A percentile compares a stretch with the other conserved stretches of the same genome.
Evolutionary conservation across 2,329 filamentous ascomycete genomes (phyloP).

Genomic region (Paradendryphiella salina): DNA sequence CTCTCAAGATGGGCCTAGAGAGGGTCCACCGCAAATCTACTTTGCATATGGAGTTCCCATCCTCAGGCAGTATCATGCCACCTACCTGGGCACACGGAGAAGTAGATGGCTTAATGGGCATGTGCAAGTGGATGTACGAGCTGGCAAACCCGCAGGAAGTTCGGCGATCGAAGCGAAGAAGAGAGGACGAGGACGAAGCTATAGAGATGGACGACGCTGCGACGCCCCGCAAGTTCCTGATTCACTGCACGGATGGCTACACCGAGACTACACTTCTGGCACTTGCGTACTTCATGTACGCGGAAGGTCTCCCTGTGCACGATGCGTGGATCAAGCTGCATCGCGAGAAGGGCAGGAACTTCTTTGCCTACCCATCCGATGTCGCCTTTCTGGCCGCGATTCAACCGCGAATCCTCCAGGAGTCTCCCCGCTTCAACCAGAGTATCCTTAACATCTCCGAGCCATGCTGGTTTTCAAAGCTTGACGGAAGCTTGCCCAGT

Average conservation of each 20-base stretch:
- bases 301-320: conserved; percentile 76
- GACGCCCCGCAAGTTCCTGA: conserved; percentile 69
- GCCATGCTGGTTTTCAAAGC: conserved; percentile 77
- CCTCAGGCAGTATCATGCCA: conserved; percentile 87
- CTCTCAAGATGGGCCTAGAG: conserved; percentile 60
- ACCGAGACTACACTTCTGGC: conserved; percentile 90
- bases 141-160: conserved; percentile 67
- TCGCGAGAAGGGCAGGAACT: conserved; percentile 79
- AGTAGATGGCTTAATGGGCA: conserved; percentile 80
- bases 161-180: conserved; percentile 50
- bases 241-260: conserved; percentile 95
- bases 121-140: conserved; percentile 87
- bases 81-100: conserved; percentile 82
- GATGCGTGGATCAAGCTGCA: conserved; percentile 89
- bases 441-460: conserved; percentile 62
- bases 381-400: conserved; percentile 79
- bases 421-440: conserved; percentile 62
- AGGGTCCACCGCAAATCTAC: conserved; percentile 52
- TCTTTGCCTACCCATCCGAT: conserved; percentile 93
- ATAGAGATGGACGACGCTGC: conserved; percentile 55
- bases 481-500: conserved; percentile 91
- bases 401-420: conserved; percentile 71
- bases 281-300: conserved; percentile 92
- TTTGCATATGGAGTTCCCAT: conserved; percentile 78
- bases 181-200: conserved; percentile 57